Base-by-base conservation (phyloP, 192 early-diverging fungal species). In the Jimgerdemannia lactiflua region DNA sequence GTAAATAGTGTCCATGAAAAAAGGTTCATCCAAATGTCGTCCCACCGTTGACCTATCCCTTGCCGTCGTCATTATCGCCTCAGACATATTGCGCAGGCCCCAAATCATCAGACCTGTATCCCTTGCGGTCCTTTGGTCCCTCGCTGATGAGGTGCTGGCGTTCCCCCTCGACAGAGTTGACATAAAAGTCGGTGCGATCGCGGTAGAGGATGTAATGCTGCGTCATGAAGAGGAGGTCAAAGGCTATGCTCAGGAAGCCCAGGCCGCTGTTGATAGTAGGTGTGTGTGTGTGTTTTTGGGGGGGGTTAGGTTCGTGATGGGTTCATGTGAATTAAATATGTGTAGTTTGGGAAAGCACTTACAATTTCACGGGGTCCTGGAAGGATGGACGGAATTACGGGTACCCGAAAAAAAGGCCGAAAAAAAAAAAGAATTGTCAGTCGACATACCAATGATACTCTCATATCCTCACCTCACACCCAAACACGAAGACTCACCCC, bases 191-290 rank as follows among this genome's bases (percentile, higher is more conserved):
- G 0, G 69, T 72, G 29, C 83, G 65, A 64, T 86, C 79, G 14
- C 83, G 78, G 80, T 94, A 96, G 20, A 94, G 75, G 1, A 96
- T 81, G 75, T 93, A 97, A 74, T 96, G 94, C 76, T 97, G 95
- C 8, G 83, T 68, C 75, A 96, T 89, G 70, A 97, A 97, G 10
- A 96, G 43, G 7, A 94, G 49, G 70, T 97, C 96, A 83, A 97
- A 98, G 3, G 75, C 83, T 29, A 98, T 91, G 29, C 90, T 91
- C 43, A 90, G 74, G 65, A 97, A 82, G 3, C 94, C 95, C 42
- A 98, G 80, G 14, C 94, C 95, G 77, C 85, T 85, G 49, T 59
- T 59, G 49, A 59, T 39, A 71, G 41, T 14, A 11, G 65, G 59
- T 14, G 3, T 14, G 10, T 40, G 10, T 40, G 39, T 64, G 64